Evolutionary conservation across 495 filamentous ascomycete genomes (phyloP), one percentile per base, ranked within the genome.

Genomic region (Daldinia vernicosa): DNA sequence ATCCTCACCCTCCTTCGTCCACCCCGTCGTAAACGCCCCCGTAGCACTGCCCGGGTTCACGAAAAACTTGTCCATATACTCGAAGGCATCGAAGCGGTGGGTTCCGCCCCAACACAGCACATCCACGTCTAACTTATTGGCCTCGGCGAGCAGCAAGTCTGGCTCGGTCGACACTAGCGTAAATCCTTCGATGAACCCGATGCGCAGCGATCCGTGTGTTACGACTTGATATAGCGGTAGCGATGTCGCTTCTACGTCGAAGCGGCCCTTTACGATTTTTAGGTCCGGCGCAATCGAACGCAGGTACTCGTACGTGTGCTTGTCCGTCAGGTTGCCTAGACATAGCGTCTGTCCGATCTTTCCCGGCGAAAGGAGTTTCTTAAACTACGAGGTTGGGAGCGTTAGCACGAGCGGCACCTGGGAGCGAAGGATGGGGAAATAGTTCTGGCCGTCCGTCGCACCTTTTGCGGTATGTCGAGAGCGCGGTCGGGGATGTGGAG

Each of bases 51-150:
- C 95, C 2, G 95, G 95, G 77, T 98, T 99, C 47, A 99, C 90
- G 80, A 99, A 99, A 84, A 99, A 99, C 79, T 96, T 93, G 58
- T 95, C 96, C 84, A 98, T 96, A 81, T 98, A 90, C 84, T 99
- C 96, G 76, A 97, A 99, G 30, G 96, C 97, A 83, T 99, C 95
- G 78, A 99, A 99, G 12, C 89, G 86, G 82, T 98, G 95, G 14
- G 95, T 97, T n/a, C 95, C 96, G 47, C 94, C 95, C 93, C 93
- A 99, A 70, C 97, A 89, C 60, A 99, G 81, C 50, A 99, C 92
- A 83, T 99, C 95, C 17, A 98, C 96, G 76, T 98, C 95, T 83
- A 99, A 90, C 79, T 95, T 92, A 67, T 95, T 90, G 27, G 95
- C 95, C 63, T 96, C 93, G 66, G 97, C 97, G 57, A 99, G 83